Conservation (phyloP, 305 asterid species). For the Coffea humblotiana region DNA sequence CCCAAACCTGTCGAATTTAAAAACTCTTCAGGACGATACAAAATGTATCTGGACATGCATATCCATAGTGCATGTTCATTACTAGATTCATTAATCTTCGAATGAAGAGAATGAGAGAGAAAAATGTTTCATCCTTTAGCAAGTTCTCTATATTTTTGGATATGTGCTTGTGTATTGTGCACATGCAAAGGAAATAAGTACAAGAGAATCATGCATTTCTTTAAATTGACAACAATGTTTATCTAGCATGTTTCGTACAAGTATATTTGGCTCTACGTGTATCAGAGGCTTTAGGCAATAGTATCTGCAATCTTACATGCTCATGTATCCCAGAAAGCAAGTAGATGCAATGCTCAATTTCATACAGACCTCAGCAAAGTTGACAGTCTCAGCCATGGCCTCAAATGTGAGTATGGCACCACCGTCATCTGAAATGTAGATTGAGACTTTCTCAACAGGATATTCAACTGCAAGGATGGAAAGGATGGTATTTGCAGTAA, state of each 20-base stretch:
- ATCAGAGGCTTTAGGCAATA: not conserved
- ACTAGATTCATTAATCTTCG: not conserved
- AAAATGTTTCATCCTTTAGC: not conserved
- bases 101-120: not conserved
- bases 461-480: conserved; percentile 81
- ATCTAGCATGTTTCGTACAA: not conserved
- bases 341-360: not conserved
- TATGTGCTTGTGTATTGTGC: not conserved
- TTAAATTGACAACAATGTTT: not conserved
- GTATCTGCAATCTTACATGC: not conserved
- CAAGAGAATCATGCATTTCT: not conserved
- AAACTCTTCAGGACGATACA: not conserved
- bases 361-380: conserved; percentile 19
- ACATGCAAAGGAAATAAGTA: not conserved
- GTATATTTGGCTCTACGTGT: not conserved
- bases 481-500: conserved; percentile 82
- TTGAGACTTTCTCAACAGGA: conserved; percentile 76
- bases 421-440: conserved; percentile 92
- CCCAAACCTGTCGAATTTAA: conserved; percentile 65
- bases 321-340: not conserved
- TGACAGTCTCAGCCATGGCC: conserved; percentile 32
- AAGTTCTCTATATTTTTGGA: not conserved
- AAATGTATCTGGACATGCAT: not conserved
- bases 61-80: not conserved
- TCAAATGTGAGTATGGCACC: conserved; percentile 67